Conservation (phyloP, 495 filamentous ascomycete genomes). For the Alectoria sarmentosa region DNA sequence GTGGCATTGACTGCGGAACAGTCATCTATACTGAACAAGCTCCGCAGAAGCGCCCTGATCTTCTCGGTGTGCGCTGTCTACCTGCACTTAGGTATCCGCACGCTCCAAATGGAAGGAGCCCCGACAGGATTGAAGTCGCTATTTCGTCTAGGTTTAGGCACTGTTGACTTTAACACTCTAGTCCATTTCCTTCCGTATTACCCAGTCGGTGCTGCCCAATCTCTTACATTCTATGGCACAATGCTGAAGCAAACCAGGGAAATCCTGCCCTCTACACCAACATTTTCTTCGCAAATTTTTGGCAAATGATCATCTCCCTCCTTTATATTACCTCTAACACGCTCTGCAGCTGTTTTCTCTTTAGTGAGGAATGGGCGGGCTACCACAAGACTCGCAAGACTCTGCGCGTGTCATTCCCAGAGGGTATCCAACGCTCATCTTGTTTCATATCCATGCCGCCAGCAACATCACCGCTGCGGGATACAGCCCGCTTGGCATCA, state of each 20-base stretch:
- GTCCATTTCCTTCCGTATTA: conserved; percentile 24
- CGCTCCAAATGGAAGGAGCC: not conserved
- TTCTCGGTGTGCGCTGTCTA: not conserved
- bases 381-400: conserved; percentile 27
- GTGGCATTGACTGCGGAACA: not conserved
- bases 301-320: conserved; percentile 37
- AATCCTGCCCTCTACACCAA: conserved; percentile 10
- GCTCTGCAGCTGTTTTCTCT: conserved; percentile 34
- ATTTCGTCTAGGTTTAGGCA: conserved; percentile 11
- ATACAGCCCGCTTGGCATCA: conserved; percentile 3
- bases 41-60: not conserved
- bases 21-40: conserved; percentile 4
- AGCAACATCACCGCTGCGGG: conserved; percentile 1
- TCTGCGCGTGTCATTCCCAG: conserved; percentile 3
- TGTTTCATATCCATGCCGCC: conserved; percentile 19
- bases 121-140: not conserved
- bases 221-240: conserved; percentile 16
- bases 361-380: conserved; percentile 30
- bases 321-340: conserved; percentile 35
- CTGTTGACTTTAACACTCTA: conserved; percentile 18
- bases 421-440: conserved; percentile 14
- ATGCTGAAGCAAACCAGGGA: conserved; percentile 1
- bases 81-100: not conserved
- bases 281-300: conserved; percentile 35
- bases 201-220: conserved; percentile 5